A percentile compares a stretch with the other conserved stretches of the same genome.
These are phyloP conservation scores for Fusarium abutilonis DNA, from an alignment of 2,329 filamentous ascomycete species.

Conservation along the genomic window DNA sequence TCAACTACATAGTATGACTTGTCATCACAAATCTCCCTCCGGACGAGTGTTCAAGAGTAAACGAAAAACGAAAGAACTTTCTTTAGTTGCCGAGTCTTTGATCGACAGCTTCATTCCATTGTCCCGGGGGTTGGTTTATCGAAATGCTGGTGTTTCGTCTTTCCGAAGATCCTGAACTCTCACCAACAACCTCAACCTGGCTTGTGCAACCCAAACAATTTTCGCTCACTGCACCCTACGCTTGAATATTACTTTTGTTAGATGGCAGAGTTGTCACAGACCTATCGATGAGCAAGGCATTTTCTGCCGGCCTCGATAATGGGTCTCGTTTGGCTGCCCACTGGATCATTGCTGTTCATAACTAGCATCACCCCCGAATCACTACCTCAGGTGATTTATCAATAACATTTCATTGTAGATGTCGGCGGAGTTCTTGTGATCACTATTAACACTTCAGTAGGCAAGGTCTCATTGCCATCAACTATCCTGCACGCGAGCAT, in stretches of 20 bases:
- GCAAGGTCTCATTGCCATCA: conserved; percentile 94
- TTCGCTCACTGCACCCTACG: neutral
- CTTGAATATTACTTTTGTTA: neutral
- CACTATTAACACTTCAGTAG: conserved; percentile 52
- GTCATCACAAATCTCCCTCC: neutral
- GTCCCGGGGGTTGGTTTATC: no score
- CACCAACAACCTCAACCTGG: neutral
- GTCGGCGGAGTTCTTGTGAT: neutral
- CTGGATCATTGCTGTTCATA: neutral
- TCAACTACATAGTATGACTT: neutral
- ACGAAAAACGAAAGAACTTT: neutral
- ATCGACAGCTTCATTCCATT: neutral
- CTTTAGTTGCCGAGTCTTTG: no score
- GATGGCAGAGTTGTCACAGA: conserved; percentile 7
- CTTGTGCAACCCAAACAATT: conserved; percentile 3
- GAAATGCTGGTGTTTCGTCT: neutral
- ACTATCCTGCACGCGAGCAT: conserved; percentile 87
- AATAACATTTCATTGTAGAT: neutral
- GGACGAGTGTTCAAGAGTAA: neutral
- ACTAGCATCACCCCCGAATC: neutral
- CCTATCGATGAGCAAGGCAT: neutral
- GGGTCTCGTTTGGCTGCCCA: conserved; percentile 1
- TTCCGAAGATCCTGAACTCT: neutral
- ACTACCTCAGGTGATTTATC: neutral
- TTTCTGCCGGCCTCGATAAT: neutral